Evolutionary conservation across 495 filamentous ascomycete species (phyloP).

Genomic region (Lentithecium fluviatile): DNA sequence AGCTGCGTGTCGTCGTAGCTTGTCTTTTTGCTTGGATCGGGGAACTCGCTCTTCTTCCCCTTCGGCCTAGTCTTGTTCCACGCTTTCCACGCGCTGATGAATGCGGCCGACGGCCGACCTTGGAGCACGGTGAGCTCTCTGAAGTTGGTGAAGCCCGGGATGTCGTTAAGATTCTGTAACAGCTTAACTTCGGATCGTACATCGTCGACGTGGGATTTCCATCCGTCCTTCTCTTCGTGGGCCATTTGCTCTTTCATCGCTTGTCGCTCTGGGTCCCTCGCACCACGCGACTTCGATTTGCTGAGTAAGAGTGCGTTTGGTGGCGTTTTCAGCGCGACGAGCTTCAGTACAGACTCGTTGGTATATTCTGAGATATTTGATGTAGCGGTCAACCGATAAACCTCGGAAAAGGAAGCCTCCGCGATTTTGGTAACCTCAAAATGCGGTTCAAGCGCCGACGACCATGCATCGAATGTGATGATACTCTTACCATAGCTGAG

Average conservation of each 20-base stretch:
- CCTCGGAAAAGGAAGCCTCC: constrained; percentile 67
- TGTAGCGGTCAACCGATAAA: constrained; percentile 58
- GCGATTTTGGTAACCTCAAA: constrained; percentile 62
- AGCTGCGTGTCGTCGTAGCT: constrained; percentile 56
- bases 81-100: constrained; percentile 61
- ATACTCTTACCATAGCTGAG: constrained; percentile 25
- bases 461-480: constrained; percentile 46
- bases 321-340: constrained; percentile 45
- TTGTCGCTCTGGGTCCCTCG: constrained; percentile 36
- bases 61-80: constrained; percentile 61
- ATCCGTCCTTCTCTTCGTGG: constrained; percentile 18
- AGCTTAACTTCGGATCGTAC: constrained; percentile 69
- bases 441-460: constrained; percentile 49
- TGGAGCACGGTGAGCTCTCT: constrained; percentile 71
- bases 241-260: constrained; percentile 28
- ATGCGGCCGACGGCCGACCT: constrained; percentile 62
- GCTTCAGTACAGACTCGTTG: constrained; percentile 48
- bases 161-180: constrained; percentile 69
- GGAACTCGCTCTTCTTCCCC: constrained; percentile 58
- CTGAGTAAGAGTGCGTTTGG: constrained; percentile 30
- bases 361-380: constrained; percentile 31
- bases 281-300: neutral
- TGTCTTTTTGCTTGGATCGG: constrained; percentile 59
- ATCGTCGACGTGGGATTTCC: constrained; percentile 51
- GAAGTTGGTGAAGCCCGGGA: constrained; percentile 92